These are phyloP conservation scores for Alternaria hordeiaustralica DNA, from an alignment of 2,329 filamentous ascomycete species.

Conservation along the genomic window DNA sequence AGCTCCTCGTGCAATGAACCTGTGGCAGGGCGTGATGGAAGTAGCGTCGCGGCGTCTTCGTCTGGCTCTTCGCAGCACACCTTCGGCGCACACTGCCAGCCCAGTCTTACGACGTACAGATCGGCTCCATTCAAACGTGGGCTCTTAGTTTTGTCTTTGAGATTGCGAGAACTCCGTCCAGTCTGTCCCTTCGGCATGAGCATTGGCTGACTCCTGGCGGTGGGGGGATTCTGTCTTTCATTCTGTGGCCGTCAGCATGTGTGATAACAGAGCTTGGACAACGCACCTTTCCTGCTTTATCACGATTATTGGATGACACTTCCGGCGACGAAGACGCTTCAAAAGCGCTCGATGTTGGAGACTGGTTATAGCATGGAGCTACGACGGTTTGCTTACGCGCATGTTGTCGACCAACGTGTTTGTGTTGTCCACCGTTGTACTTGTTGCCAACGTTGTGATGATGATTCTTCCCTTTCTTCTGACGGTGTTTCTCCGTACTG, in stretches of 20 bases:
- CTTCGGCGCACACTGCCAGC: neutral
- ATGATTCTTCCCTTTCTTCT: neutral
- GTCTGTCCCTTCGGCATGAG: neutral
- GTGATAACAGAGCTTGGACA: neutral
- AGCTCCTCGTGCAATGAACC: neutral
- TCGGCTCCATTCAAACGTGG: neutral
- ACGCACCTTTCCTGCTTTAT: neutral
- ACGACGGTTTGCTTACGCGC: constrained; percentile 16
- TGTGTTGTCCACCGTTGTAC: constrained; percentile 37
- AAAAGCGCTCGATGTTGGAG: neutral
- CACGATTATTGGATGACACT: neutral
- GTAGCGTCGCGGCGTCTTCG: neutral
- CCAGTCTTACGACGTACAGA: neutral
- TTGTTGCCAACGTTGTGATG: constrained; percentile 36
- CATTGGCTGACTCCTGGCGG: neutral
- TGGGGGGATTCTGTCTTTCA: neutral
- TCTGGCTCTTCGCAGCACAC: neutral
- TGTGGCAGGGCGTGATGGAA: neutral
- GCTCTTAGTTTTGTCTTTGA: neutral
- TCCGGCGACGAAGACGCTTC: neutral
- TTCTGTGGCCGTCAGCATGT: neutral
- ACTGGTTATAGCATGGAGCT: constrained; percentile 3
- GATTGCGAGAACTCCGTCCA: neutral
- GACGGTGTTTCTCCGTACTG: neutral
- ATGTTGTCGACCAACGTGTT: constrained; percentile 22